Conservation (phyloP, 2,329 filamentous ascomycete genomes). For the Xenosphaeropsis pyriputrescens region DNA sequence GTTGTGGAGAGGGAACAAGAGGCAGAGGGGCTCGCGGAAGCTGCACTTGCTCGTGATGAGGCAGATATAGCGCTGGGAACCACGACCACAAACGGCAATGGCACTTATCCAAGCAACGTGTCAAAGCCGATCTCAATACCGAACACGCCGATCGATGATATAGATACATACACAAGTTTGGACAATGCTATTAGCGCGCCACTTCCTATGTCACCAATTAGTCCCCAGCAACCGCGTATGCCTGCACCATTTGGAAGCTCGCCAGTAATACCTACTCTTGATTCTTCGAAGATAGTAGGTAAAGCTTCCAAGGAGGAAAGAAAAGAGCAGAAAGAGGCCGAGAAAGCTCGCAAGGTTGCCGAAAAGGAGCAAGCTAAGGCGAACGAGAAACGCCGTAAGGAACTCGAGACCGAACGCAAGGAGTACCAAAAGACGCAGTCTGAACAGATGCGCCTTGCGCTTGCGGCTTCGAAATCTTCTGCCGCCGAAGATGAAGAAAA, state of each 20-base stretch:
- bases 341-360: slow-evolving; percentile 22
- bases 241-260: slow-evolving; percentile 18
- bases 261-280: slow-evolving; percentile 10
- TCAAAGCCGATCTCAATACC: slow-evolving; percentile 36
- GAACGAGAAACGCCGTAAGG: slow-evolving; percentile 23
- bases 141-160: slow-evolving; percentile 27
- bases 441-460: slow-evolving; percentile 43
- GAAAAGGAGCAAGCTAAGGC: slow-evolving; percentile 26
- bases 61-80: slow-evolving; percentile 38
- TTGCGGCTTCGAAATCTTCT: slow-evolving; percentile 36
- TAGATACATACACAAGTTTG: slow-evolving; percentile 40
- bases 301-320: slow-evolving; percentile 42
- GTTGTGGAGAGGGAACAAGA: slow-evolving; percentile 66
- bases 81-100: slow-evolving; percentile 25
- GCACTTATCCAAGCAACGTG: slow-evolving; percentile 24
- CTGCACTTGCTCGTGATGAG: slow-evolving; percentile 42
- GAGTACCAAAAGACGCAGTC: slow-evolving; percentile 29
- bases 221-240: slow-evolving; percentile 11
- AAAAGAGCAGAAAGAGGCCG: slow-evolving; percentile 45
- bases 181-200: slow-evolving; percentile 55
- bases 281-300: slow-evolving; percentile 6
- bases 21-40: slow-evolving; percentile 49
- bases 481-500: slow-evolving; percentile 41
- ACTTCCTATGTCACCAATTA: slow-evolving; percentile 10
- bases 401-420: slow-evolving; percentile 16